Conservation (phyloP, 169 alveolate genomes). For the Blepharisma undulans region DNA sequence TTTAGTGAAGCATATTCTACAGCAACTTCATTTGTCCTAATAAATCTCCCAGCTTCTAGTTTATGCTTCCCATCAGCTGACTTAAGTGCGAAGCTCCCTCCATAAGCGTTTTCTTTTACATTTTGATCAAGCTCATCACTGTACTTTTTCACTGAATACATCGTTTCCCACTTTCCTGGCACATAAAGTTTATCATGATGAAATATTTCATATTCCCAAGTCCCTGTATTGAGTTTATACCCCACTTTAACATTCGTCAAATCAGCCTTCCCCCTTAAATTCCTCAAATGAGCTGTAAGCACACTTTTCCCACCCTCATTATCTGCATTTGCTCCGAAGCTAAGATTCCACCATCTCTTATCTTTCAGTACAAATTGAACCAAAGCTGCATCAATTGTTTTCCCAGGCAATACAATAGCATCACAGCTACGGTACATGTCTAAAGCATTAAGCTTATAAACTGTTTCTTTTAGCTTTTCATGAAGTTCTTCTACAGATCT, state of each 20-base stretch:
- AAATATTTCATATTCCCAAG: not conserved
- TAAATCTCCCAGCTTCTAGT: not conserved
- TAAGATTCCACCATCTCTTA: not conserved
- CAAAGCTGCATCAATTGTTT: slow-evolving; percentile 18
- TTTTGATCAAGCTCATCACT: slow-evolving; percentile 26
- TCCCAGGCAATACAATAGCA: slow-evolving; percentile 18
- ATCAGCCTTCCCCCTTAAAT: slow-evolving; percentile 27
- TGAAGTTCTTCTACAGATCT: slow-evolving; percentile 34
- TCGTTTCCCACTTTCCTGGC: slow-evolving; percentile 3
- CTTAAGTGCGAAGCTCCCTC: not conserved
- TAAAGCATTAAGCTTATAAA: slow-evolving; percentile 4
- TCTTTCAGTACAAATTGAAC: slow-evolving; percentile 18
- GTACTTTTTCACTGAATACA: not conserved
- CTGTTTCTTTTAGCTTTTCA: not conserved
- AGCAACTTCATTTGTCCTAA: not conserved
- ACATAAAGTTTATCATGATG: slow-evolving; percentile 7
- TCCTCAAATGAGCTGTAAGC: not conserved
- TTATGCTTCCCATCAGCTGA: not conserved
- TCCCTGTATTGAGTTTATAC: slow-evolving; percentile 28
- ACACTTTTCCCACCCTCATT: slow-evolving; percentile 11
- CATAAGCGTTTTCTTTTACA: not conserved
- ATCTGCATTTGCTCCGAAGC: not conserved
- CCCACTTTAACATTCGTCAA: not conserved
- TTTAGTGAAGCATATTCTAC: slow-evolving; percentile 27
- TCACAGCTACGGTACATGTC: not conserved